Base-by-base conservation (phyloP, 1,284 basidiomycete species). In the Cryptococcus depauperatus region DNA sequence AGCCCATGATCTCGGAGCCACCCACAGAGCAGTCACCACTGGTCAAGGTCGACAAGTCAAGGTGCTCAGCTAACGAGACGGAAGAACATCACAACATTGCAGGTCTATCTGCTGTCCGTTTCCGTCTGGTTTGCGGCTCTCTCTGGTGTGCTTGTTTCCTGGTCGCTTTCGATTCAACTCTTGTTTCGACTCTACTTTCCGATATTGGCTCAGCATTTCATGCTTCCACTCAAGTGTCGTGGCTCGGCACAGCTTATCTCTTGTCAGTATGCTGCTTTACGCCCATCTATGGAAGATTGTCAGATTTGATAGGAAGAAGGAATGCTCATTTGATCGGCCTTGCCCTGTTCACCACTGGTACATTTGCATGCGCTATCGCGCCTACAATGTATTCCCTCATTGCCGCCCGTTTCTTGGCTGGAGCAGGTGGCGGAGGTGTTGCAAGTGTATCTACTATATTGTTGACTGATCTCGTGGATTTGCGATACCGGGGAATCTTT, bases 231-330 rank as follows among this genome's bases (percentile, higher is more conserved):
- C 80, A 83, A 55, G 78, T 84, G 3, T 84, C 84, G 2, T 90
- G 90, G 71, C 80, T 91, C 46, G 64, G 64, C 23, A 65, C 64
- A 1, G 45, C 61, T 4, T 66, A 66, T 70, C 75, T 92, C 47
- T 74, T 92, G 38, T 85, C 83, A 32, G 79, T 90, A 41, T 91
- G 66, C 66, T 89, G 85, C 69, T 91, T 90, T 62, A 90, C 86
- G 19, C 87, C 86, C 47, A 72, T 90, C 52, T 90, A 90, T 73
- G 86, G 89, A 41, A 80, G 87, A 46, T 74, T 93, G 46, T 79
- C 84, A 46, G 88, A 92, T 69, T 85, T 91, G 51, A 70, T 92
- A 51, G 88, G 89, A 9, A 78, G 88, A 35, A 84, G 84, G 66
- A 83, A 83, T 37, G 83, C 72, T 7, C 65, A 68, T 39, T 73